Evolutionary conservation across 768 basidiomycete genomes (phyloP).

Genomic region (Leccinum boreale): DNA sequence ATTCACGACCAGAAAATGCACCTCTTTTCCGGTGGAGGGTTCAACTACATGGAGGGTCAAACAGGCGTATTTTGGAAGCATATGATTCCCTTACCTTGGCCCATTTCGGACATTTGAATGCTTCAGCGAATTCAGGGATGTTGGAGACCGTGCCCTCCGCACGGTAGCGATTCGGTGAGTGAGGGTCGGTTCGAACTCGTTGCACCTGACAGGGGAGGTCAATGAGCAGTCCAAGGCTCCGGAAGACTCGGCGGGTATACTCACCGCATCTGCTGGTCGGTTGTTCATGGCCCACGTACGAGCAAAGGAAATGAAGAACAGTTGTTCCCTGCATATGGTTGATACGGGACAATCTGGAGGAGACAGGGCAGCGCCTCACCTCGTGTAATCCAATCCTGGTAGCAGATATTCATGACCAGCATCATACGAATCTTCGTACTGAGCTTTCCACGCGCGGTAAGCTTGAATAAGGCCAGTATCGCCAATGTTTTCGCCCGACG

Average conservation of each 20-base stretch:
- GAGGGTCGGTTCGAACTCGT: constrained; percentile 83
- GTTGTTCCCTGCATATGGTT: constrained; percentile 65
- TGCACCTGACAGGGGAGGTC: constrained; percentile 47
- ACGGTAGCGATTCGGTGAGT: constrained; percentile 77
- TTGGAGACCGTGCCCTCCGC: constrained; percentile 86
- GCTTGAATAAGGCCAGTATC: constrained; percentile 84
- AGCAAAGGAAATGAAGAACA: constrained; percentile 92
- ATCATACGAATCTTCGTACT: constrained; percentile 56
- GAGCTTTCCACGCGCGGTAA: constrained; percentile 87
- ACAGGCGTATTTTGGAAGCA: neutral
- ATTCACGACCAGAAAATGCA: constrained; percentile 76
- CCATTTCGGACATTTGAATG: constrained; percentile 75
- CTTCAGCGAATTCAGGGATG: constrained; percentile 83
- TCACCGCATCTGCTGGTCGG: constrained; percentile 51
- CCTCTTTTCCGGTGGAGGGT: constrained; percentile 74
- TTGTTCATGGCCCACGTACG: constrained; percentile 84
- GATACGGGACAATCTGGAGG: neutral
- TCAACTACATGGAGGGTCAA: constrained; percentile 47
- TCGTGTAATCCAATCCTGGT: constrained; percentile 75
- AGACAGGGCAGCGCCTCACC: constrained; percentile 38
- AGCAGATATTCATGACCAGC: constrained; percentile 68
- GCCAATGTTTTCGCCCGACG: constrained; percentile 90
- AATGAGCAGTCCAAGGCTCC: neutral
- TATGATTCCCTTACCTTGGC: constrained; percentile 55
- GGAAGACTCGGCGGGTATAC: neutral